These are phyloP conservation scores for Epichloe gansuensis DNA, from an alignment of 2,329 filamentous ascomycete species.

Conservation along the genomic window DNA sequence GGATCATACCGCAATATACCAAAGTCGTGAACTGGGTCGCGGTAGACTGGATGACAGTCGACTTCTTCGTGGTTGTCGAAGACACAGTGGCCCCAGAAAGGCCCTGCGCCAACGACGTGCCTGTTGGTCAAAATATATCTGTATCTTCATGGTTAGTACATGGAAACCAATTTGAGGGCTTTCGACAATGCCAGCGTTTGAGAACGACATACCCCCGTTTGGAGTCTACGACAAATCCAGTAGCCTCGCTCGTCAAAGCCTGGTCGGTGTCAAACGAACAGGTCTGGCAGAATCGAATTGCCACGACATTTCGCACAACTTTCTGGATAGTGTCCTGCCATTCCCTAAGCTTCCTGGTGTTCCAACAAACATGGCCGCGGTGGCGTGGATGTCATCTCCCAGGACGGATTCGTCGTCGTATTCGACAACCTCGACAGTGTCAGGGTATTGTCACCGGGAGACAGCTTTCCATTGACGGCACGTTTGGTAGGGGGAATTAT, in stretches of 20 bases:
- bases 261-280: constrained; percentile 97
- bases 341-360: constrained; percentile 41
- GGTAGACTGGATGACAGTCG: constrained; percentile 92
- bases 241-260: constrained; percentile 87
- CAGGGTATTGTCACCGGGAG: constrained; percentile 37
- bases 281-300: constrained; percentile 98
- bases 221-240: constrained; percentile 93
- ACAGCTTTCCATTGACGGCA: constrained; percentile 34
- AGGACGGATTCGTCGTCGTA: constrained; percentile 31
- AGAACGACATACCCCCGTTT: constrained; percentile 56
- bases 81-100: constrained; percentile 96
- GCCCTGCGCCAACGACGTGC: constrained; percentile 88
- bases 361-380: constrained; percentile 22
- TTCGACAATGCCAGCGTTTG: neutral
- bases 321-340: constrained; percentile 95
- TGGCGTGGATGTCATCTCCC: constrained; percentile 27
- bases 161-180: neutral
- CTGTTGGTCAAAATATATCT: constrained; percentile 76
- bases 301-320: constrained; percentile 90
- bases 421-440: constrained; percentile 21
- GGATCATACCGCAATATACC: constrained; percentile 95
- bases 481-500: constrained; percentile 25
- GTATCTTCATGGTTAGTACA: neutral
- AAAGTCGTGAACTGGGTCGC: constrained; percentile 97
- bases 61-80: constrained; percentile 98